Evolutionary conservation across 2,329 filamentous ascomycete species (phyloP).

Genomic region (Microthyrium microscopicum): DNA sequence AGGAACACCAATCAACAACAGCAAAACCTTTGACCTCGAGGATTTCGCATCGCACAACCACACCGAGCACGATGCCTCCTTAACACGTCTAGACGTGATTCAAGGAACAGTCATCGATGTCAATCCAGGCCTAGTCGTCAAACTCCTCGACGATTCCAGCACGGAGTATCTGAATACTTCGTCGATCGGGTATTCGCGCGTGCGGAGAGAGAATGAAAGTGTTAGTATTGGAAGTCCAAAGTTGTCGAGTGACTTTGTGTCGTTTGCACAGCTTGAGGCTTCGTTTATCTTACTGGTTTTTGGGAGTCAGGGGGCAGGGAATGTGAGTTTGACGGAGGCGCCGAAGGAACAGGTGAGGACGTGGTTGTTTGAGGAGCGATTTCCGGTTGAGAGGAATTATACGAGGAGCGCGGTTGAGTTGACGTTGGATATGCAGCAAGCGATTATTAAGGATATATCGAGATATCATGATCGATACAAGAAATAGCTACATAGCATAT

Average conservation of each 20-base stretch:
- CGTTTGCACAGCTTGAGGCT: no score
- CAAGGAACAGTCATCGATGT: constrained; percentile 3
- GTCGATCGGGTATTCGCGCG: constrained; percentile 5
- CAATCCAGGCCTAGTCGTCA: not conserved
- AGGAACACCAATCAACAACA: not conserved
- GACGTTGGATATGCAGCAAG: no score
- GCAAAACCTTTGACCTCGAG: constrained; percentile 4
- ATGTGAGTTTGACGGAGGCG: not conserved
- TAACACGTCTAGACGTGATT: constrained; percentile 4
- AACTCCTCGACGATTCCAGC: constrained; percentile 3
- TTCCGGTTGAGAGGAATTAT: not conserved
- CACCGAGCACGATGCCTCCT: constrained; percentile 7
- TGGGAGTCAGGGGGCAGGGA: not conserved
- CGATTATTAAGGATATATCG: no score
- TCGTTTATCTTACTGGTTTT: no score
- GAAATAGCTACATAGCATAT: no score
- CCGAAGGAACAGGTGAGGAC: not conserved
- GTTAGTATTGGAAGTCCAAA: no score
- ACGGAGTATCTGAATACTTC: constrained; percentile 2
- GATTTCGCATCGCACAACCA: not conserved
- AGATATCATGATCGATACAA: no score
- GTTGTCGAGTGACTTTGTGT: no score
- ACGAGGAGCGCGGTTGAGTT: no score
- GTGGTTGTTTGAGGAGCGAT: constrained; percentile 2
- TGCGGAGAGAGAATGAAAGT: constrained; percentile 3